Conservation (phyloP, 768 basidiomycete species). For the Naganishia vaughanmartiniae region DNA sequence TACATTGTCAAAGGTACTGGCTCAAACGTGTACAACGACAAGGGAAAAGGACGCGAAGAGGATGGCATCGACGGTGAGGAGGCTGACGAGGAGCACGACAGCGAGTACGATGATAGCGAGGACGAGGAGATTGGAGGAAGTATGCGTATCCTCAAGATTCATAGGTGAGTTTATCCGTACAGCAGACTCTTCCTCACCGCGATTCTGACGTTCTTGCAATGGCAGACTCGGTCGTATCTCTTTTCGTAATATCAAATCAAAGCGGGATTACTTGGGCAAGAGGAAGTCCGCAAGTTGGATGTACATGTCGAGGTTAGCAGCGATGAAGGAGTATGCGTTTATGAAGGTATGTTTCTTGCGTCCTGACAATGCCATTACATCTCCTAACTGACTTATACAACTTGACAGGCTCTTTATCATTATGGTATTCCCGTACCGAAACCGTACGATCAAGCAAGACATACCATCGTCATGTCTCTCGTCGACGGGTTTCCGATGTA, state of each 20-base stretch:
- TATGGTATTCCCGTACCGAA: slow-evolving; percentile 88
- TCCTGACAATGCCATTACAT: not conserved
- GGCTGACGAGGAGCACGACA: not conserved
- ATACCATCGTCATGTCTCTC: slow-evolving; percentile 93
- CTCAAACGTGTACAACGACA: slow-evolving; percentile 24
- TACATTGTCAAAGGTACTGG: slow-evolving; percentile 40
- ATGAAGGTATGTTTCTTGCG: slow-evolving; percentile 67
- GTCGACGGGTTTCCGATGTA: slow-evolving; percentile 93
- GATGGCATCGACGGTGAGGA: slow-evolving; percentile 12
- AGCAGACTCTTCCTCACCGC: not conserved
- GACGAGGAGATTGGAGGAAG: slow-evolving; percentile 39
- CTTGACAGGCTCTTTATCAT: slow-evolving; percentile 74
- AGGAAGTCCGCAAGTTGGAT: slow-evolving; percentile 97
- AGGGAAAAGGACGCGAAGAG: slow-evolving; percentile 22
- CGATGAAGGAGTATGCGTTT: slow-evolving; percentile 97
- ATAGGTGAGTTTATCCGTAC: slow-evolving; percentile 61
- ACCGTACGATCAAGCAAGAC: slow-evolving; percentile 90
- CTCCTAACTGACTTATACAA: not conserved
- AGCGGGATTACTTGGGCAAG: slow-evolving; percentile 93
- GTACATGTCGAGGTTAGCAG: slow-evolving; percentile 95
- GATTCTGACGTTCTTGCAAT: slow-evolving; percentile 12
- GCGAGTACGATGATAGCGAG: slow-evolving; percentile 13
- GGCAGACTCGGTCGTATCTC: slow-evolving; percentile 90
- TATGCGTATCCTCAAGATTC: slow-evolving; percentile 87
- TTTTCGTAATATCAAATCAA: slow-evolving; percentile 92